phyloP scores from a whole-genome alignment of 2,329 filamentous ascomycete species.

The Pseudocercospora pini-densiflorae region DNA sequence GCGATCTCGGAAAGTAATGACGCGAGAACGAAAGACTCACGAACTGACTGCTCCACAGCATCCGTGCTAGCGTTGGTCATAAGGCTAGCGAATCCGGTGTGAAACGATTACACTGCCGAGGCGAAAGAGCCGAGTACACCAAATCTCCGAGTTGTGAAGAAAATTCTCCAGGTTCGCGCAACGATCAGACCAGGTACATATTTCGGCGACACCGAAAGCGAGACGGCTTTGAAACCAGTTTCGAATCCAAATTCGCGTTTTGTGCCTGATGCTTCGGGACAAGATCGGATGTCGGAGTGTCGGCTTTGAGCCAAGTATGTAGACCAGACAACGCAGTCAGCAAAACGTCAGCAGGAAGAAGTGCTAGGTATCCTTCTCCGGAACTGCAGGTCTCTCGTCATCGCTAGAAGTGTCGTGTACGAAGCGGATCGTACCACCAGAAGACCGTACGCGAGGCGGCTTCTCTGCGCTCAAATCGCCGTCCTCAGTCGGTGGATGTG shows the following conservation, averaged over 20 bases:
- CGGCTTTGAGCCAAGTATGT: background rate
- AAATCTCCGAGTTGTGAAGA: slow-evolving; percentile 8
- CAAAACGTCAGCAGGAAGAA: background rate
- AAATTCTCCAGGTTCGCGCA: slow-evolving; percentile 6
- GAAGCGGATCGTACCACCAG: slow-evolving; percentile 4
- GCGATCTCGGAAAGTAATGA: background rate
- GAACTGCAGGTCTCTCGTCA: background rate
- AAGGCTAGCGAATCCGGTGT: slow-evolving; percentile 10
- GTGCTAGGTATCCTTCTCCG: slow-evolving; percentile 7
- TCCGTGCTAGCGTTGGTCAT: slow-evolving; percentile 9
- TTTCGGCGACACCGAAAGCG: background rate
- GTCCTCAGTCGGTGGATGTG: slow-evolving; percentile 5
- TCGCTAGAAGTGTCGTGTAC: background rate
- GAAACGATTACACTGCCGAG: slow-evolving; percentile 6
- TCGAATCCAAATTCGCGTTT: background rate
- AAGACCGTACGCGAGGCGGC: background rate
- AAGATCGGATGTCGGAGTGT: background rate
- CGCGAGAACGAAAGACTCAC: background rate
- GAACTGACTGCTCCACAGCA: slow-evolving; percentile 2
- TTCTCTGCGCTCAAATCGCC: background rate
- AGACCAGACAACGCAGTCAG: background rate
- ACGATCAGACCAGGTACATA: background rate
- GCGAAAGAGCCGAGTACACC: background rate
- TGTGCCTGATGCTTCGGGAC: background rate
- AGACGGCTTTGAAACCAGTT: background rate